Conservation (phyloP, 2,329 filamentous ascomycete species). For the Aspergillus ochraceoroseus region DNA sequence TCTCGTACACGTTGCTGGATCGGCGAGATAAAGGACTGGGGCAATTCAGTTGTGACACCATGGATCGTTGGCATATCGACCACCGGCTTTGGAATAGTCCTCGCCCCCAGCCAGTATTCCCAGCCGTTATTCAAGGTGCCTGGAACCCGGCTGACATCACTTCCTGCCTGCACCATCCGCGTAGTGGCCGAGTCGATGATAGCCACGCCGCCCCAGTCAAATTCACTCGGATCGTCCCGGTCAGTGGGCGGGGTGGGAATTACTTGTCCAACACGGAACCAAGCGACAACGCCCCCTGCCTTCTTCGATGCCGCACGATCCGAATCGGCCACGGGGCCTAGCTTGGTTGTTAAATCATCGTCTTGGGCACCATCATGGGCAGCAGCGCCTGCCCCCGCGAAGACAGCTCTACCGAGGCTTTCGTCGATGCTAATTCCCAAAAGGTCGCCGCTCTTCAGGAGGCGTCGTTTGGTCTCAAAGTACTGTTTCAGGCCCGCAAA, state of each 20-base stretch:
- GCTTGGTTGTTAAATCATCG: constrained; percentile 58
- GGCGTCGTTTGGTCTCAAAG: constrained; percentile 74
- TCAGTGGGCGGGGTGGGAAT: constrained; percentile 45
- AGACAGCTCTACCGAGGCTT: constrained; percentile 72
- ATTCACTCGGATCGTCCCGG: constrained; percentile 57
- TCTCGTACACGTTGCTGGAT: constrained; percentile 71
- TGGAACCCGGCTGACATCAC: constrained; percentile 74
- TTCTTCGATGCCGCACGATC: constrained; percentile 43
- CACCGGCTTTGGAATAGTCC: constrained; percentile 53
- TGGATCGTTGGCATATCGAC: constrained; percentile 34
- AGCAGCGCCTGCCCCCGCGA: constrained; percentile 58
- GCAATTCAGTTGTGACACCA: constrained; percentile 35
- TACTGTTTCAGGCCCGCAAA: constrained; percentile 82
- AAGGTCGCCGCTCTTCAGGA: constrained; percentile 81
- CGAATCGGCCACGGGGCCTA: constrained; percentile 32
- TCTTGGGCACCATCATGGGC: constrained; percentile 61
- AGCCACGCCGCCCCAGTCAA: constrained; percentile 79
- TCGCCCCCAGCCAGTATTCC: constrained; percentile 83
- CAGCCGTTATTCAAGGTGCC: constrained; percentile 71
- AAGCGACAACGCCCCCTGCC: constrained; percentile 67
- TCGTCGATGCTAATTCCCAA: constrained; percentile 87
- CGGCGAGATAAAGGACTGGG: constrained; percentile 50
- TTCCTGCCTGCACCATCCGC: constrained; percentile 86
- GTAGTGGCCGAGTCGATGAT: constrained; percentile 82
- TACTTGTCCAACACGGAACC: constrained; percentile 86